A percentile compares a stretch with the other conserved stretches of the same genome.
Evolutionary conservation across 768 basidiomycete genomes (phyloP).

Genomic region (Pulveroboletus sp.): DNA sequence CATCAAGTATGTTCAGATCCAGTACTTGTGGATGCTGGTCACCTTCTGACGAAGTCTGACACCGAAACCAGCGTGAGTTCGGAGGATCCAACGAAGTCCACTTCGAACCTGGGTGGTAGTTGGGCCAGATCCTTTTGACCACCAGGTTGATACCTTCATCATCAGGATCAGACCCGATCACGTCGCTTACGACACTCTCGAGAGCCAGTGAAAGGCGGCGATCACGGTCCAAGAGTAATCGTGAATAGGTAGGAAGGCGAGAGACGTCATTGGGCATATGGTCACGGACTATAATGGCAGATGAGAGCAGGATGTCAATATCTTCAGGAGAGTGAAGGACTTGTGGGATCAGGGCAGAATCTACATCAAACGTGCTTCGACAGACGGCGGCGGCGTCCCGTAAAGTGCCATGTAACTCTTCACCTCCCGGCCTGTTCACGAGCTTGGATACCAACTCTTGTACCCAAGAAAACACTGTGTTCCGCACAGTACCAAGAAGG

Average conservation of each 20-base stretch:
- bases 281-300: slow-evolving; percentile 28
- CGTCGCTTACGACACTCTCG: slow-evolving; percentile 15
- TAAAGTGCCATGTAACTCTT: slow-evolving; percentile 6
- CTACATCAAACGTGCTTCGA: slow-evolving; percentile 31
- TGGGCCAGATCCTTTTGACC: slow-evolving; percentile 28
- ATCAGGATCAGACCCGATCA: slow-evolving; percentile 6
- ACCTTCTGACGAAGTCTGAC: slow-evolving; percentile 15
- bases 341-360: neutral
- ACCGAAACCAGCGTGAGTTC: slow-evolving; percentile 30
- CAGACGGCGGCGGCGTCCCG: slow-evolving; percentile 20
- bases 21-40: slow-evolving; percentile 26
- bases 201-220: slow-evolving; percentile 32
- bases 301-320: slow-evolving; percentile 30
- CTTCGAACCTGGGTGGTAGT: slow-evolving; percentile 22
- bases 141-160: slow-evolving; percentile 31
- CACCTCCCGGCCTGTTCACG: neutral
- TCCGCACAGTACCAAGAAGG: slow-evolving; percentile 31
- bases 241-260: slow-evolving; percentile 8
- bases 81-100: slow-evolving; percentile 24
- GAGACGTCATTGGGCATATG: slow-evolving; percentile 20
- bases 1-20: slow-evolving; percentile 41
- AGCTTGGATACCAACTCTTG: slow-evolving; percentile 26
- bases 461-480: slow-evolving; percentile 35
- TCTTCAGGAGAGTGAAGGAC: slow-evolving; percentile 26
- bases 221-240: slow-evolving; percentile 29